Conservation (phyloP, 768 basidiomycete genomes). For the Udeniomyces megalosporus region DNA sequence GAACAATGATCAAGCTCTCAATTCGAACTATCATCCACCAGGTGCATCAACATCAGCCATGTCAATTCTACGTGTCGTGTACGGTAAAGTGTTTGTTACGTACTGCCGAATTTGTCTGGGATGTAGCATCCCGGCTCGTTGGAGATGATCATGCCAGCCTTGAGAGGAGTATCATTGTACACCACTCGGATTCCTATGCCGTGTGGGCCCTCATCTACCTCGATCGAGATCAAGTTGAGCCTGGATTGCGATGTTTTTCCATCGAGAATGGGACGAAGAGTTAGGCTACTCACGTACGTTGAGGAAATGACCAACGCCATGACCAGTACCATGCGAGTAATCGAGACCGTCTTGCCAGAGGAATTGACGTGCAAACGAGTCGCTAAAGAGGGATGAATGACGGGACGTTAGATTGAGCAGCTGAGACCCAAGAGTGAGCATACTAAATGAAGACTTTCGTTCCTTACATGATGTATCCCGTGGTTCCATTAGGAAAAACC, state of each 20-base stretch:
- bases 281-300: no score
- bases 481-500: conserved; percentile 72
- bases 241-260: no score
- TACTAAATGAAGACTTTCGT: background rate
- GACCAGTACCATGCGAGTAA: conserved; percentile 33
- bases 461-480: conserved; percentile 20
- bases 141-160: conserved; percentile 29
- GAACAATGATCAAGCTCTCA: conserved; percentile 72
- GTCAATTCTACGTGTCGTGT: no score
- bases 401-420: no score
- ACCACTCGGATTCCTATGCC: conserved; percentile 55
- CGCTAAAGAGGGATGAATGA: conserved; percentile 53
- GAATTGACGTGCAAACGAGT: conserved; percentile 49
- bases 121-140: conserved; percentile 32
- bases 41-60: no score
- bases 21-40: conserved; percentile 61
- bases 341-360: conserved; percentile 26
- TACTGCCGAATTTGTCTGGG: conserved; percentile 57
- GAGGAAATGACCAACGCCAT: conserved; percentile 72
- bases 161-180: conserved; percentile 54
- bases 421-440: background rate
- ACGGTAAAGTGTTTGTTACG: no score
- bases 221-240: no score
- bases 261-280: no score
- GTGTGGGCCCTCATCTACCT: conserved; percentile 44